Conservation (phyloP, 495 filamentous ascomycete genomes). For the Penicillium soppii region DNA sequence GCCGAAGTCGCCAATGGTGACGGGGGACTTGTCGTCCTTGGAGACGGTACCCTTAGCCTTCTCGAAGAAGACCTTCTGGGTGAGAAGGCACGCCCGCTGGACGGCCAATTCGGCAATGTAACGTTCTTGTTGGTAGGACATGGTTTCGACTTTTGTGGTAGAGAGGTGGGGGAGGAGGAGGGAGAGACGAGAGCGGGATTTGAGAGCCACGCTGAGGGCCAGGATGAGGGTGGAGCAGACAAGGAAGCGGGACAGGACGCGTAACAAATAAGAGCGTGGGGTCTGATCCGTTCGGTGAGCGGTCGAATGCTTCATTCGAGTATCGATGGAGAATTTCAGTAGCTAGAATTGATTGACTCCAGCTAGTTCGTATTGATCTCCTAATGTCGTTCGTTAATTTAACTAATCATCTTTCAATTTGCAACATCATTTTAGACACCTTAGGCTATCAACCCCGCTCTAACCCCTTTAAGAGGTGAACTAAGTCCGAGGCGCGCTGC, state of each 20-base stretch:
- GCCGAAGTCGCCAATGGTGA: constrained; percentile 97
- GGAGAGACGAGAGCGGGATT: constrained; percentile 44
- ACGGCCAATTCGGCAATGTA: constrained; percentile 87
- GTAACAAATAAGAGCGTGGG: constrained; percentile 21
- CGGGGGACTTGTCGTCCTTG: constrained; percentile 93
- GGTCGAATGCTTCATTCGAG: constrained; percentile 7
- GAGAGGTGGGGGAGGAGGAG: constrained; percentile 35
- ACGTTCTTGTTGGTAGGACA: constrained; percentile 76
- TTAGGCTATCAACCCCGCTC: constrained; percentile 25
- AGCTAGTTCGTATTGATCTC: not conserved
- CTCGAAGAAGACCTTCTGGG: constrained; percentile 88
- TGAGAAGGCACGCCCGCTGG: constrained; percentile 83
- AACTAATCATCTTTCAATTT: too few relatives aligned
- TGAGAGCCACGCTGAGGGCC: constrained; percentile 47
- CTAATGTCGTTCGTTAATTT: not conserved
- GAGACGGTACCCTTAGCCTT: constrained; percentile 89
- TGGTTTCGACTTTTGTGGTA: constrained; percentile 31
- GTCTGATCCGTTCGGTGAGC: constrained; percentile 1
- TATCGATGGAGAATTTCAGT: not conserved
- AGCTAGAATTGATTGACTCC: constrained; percentile 8
- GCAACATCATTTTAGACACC: not conserved
- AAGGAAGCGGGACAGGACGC: constrained; percentile 36
- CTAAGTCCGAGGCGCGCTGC: too few relatives aligned
- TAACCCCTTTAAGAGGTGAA: constrained; percentile 35
- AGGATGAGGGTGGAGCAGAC: constrained; percentile 49